Evolutionary conservation across 2,329 filamentous ascomycete species (phyloP).

Genomic region (Periconia sp.): DNA sequence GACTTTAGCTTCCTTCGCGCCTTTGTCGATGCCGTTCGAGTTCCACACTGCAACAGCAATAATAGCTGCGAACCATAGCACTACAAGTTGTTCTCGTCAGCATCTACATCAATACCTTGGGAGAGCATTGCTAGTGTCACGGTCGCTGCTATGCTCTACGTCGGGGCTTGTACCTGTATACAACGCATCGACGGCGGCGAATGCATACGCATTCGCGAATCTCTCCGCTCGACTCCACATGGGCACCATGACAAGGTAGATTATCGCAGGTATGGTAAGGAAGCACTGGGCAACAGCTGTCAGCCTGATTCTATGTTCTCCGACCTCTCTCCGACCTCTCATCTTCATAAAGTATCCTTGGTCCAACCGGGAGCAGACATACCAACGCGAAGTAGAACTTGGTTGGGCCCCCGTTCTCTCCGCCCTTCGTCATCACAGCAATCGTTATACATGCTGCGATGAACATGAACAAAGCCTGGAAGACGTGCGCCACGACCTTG

Average conservation of each 20-base stretch:
- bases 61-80: conserved; percentile 67
- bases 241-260: conserved; percentile 66
- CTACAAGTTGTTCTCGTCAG: conserved; percentile 20
- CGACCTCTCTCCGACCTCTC: no score
- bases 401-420: conserved; percentile 59
- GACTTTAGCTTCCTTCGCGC: conserved; percentile 50
- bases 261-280: conserved; percentile 62
- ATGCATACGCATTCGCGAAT: conserved; percentile 67
- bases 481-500: conserved; percentile 62
- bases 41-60: conserved; percentile 64
- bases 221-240: conserved; percentile 64
- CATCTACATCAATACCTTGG: not conserved
- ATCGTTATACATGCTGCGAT: conserved; percentile 64
- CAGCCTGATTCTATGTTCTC: conserved; percentile 15
- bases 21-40: conserved; percentile 58
- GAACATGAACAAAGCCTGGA: conserved; percentile 63
- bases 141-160: not conserved
- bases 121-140: not conserved
- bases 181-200: conserved; percentile 61
- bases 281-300: conserved; percentile 57
- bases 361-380: no score
- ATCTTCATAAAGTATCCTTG: no score
- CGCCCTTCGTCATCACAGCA: conserved; percentile 62
- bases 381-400: conserved; percentile 66
- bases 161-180: conserved; percentile 43